Base-by-base conservation (phyloP, 306 rosid species). In the Glycyrrhiza uralensis region DNA sequence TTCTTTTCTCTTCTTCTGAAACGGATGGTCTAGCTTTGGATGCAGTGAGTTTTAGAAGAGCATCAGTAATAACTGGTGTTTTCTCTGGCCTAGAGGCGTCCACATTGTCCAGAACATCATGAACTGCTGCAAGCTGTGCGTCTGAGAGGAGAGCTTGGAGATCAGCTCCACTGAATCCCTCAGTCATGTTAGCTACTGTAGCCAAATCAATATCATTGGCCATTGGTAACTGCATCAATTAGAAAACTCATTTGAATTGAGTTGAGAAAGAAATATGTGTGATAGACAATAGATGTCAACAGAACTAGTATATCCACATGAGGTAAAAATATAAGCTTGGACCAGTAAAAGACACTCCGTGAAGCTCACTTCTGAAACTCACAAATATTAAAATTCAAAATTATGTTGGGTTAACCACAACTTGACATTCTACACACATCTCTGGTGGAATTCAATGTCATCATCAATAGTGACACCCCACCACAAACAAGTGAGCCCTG, bases 131-230 rank as follows among this genome's bases (percentile, higher is more conserved):
- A 71, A 94, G 97, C 83, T 94, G 97, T 2, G 96, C 96, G 76
- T 94, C 98, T 26, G 97, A 94, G 72, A 94, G 92, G 46, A 94
- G 85, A 66, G 98, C 97, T 83, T 91, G 98, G 71, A 94, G 97
- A 77, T 91, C 98, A 44, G 98, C 98, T 36, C 97, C 98, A 69
- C 97, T 94, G 76, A 85, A 89, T 77, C 98, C 98, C 81, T 94
- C 92, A 1, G 98, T 91, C 86, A 85, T 65, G 74, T 69, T 65
- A 74, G 98, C 96, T 68, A 89, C 64, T 69, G 95, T 58, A 76
- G 69, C 81, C 87, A 94, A 87, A 83, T 91, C 91, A 4, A 91
- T 86, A 65, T 91, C 91, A 61, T 69, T 61, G 39, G 87, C 92
- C 76, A 87, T 61, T 15, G 94, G 90, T 30, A 94, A 80, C 98